phyloP scores from a whole-genome alignment of 1,139 yeast genomes.

The Yamadazyma atmosphaerica region DNA sequence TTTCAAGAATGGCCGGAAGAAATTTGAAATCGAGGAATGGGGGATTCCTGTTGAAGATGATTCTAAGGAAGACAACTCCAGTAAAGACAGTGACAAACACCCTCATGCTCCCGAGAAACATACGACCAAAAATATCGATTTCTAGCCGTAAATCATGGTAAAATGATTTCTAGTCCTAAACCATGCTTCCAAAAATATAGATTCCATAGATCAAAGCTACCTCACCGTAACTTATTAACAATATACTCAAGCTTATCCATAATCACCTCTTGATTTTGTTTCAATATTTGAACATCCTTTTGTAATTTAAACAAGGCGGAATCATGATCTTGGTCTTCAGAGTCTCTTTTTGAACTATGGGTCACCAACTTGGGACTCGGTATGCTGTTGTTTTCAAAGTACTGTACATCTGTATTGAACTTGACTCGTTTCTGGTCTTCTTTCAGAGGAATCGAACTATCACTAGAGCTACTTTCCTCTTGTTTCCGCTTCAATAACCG shows the following conservation, averaged over 20 bases:
- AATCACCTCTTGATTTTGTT: slow-evolving; percentile 15
- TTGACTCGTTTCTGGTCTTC: slow-evolving; percentile 16
- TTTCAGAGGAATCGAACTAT: slow-evolving; percentile 3
- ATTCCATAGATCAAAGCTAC: slow-evolving; percentile 2
- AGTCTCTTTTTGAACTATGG: slow-evolving; percentile 1
- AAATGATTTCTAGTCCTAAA: too few species aligned
- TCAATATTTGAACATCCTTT: slow-evolving; percentile 11
- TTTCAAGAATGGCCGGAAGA: slow-evolving; percentile 79
- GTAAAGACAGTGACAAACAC: background rate
- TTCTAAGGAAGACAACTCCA: slow-evolving; percentile 50
- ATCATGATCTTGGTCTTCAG: too few species aligned
- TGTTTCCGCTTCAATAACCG: slow-evolving; percentile 10
- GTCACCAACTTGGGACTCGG: slow-evolving; percentile 6
- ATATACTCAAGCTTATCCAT: slow-evolving; percentile 15
- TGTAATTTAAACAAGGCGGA: slow-evolving; percentile 1
- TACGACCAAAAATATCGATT: slow-evolving; percentile 39
- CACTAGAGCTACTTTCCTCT: slow-evolving; percentile 3
- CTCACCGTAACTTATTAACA: slow-evolving; percentile 6
- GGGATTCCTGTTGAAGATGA: slow-evolving; percentile 91
- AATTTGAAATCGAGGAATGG: slow-evolving; percentile 88
- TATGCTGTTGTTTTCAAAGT: slow-evolving; percentile 7
- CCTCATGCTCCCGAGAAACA: slow-evolving; percentile 21
- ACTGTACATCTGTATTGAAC: slow-evolving; percentile 16
- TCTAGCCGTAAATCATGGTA: too few species aligned
- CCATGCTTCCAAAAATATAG: too few species aligned